phyloP scores from a whole-genome alignment of 2,329 filamentous ascomycete species.

The Aspergillus ruber region DNA sequence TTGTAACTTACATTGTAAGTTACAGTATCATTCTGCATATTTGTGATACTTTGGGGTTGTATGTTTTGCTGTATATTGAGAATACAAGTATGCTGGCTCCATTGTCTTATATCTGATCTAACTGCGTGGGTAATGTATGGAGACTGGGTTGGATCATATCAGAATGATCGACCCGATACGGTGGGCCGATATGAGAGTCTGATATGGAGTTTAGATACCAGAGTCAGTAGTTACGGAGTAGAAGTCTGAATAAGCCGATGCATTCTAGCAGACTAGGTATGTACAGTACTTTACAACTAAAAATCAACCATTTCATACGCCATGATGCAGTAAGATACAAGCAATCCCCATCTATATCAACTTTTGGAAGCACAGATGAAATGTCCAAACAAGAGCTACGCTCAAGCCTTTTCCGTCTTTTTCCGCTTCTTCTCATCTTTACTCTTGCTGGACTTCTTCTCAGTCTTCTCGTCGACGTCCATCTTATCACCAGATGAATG shows the following conservation, averaged over 20 bases:
- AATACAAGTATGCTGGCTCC: too few relatives aligned
- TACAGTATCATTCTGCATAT: not conserved
- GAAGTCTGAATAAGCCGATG: not conserved
- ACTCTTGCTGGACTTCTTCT: constrained; percentile 26
- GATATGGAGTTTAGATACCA: not conserved
- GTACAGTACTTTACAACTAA: not conserved
- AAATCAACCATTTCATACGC: not conserved
- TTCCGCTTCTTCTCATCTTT: constrained; percentile 36
- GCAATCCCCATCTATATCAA: not conserved
- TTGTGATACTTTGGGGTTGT: not conserved
- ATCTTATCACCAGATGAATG: constrained; percentile 17
- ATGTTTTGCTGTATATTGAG: not conserved
- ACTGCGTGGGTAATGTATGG: too few relatives aligned
- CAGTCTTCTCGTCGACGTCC: constrained; percentile 18
- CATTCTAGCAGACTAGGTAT: not conserved
- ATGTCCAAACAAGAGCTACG: constrained; percentile 25
- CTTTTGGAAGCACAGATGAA: constrained; percentile 18
- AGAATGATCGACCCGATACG: not conserved
- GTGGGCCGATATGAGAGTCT: not conserved
- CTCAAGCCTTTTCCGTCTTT: constrained; percentile 31
- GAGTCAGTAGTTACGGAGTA: too few relatives aligned
- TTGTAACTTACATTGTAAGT: not conserved
- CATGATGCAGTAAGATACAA: not conserved
- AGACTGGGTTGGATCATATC: not conserved
- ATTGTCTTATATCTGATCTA: too few relatives aligned